These are phyloP conservation scores for Kodamaea kaohsiungensis DNA, from an alignment of 805 yeast species.

Conservation along the genomic window DNA sequence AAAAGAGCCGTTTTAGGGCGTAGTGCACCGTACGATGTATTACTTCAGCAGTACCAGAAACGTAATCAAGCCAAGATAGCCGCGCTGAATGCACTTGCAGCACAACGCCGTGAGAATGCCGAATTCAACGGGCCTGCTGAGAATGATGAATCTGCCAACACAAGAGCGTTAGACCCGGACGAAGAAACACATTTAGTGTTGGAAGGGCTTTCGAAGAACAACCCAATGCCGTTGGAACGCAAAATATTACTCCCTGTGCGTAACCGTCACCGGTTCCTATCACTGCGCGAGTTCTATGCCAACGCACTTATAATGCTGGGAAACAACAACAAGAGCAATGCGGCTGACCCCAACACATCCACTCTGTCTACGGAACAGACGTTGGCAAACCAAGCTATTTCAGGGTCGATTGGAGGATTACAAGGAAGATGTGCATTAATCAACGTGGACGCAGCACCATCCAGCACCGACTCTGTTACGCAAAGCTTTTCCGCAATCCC, in stretches of 20 bases:
- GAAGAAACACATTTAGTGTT: conserved; percentile 91
- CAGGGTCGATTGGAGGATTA: conserved; percentile 64
- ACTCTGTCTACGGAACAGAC: conserved; percentile 35
- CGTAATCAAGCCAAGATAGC: conserved; percentile 90
- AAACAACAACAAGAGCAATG: conserved; percentile 43
- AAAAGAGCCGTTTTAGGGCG: conserved; percentile 94
- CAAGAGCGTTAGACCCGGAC: conserved; percentile 71
- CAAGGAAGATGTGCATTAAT: conserved; percentile 79
- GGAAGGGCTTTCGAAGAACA: conserved; percentile 80
- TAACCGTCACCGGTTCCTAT: conserved; percentile 68
- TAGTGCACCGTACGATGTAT: conserved; percentile 86
- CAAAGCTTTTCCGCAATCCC: conserved; percentile 57
- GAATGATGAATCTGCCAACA: conserved; percentile 21
- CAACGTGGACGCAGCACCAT: conserved; percentile 52
- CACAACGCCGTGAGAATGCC: conserved; percentile 71
- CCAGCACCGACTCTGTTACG: conserved; percentile 25
- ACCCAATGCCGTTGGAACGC: conserved; percentile 82
- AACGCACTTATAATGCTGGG: conserved; percentile 73
- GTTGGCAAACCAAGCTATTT: conserved; percentile 47
- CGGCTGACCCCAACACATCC: conserved; percentile 9
- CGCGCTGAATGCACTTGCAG: conserved; percentile 76
- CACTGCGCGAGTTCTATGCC: conserved; percentile 94
- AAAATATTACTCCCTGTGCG: conserved; percentile 70
- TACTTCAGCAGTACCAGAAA: conserved; percentile 87
- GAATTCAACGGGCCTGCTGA: conserved; percentile 31